phyloP scores from a whole-genome alignment of 257 asterid species.

The Nicotiana undulata region DNA sequence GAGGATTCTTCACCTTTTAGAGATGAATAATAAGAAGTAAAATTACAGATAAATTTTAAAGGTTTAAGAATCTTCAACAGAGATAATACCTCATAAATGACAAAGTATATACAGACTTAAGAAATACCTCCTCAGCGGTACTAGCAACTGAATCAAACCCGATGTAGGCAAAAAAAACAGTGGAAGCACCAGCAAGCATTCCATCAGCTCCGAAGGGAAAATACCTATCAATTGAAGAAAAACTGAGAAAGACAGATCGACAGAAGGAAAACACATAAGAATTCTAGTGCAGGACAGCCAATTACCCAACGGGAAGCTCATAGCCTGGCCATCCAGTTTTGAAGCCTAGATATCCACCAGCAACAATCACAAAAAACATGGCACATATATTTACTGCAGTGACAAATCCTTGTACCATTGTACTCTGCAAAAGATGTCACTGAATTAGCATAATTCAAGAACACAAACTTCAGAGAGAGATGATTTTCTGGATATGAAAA shows the following conservation, averaged over 20 bases:
- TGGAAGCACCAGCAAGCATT: constrained; percentile 98
- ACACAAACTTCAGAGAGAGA: background rate
- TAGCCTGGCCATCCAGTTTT: constrained; percentile 98
- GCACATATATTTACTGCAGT: constrained; percentile 81
- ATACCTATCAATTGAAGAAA: constrained; percentile 38
- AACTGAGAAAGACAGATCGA: background rate
- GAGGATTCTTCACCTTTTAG: constrained; percentile 87
- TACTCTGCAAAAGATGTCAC: constrained; percentile 47
- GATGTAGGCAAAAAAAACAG: constrained; percentile 88
- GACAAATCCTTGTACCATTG: constrained; percentile 83
- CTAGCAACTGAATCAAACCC: constrained; percentile 98
- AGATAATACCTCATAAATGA: constrained; percentile 52
- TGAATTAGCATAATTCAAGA: constrained; percentile 9
- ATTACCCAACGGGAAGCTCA: constrained; percentile 75
- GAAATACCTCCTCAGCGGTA: constrained; percentile 90
- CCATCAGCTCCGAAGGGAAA: constrained; percentile 91
- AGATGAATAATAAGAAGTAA: background rate
- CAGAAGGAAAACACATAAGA: background rate
- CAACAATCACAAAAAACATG: constrained; percentile 82
- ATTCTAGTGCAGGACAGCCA: background rate
- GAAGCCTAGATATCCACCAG: constrained; percentile 93
- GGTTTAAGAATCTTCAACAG: constrained; percentile 28
- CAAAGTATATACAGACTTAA: background rate
- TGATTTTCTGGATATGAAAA: background rate
- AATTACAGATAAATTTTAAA: background rate